Base-by-base conservation (phyloP, 1,284 basidiomycete species). In the Peniophora sp. region DNA sequence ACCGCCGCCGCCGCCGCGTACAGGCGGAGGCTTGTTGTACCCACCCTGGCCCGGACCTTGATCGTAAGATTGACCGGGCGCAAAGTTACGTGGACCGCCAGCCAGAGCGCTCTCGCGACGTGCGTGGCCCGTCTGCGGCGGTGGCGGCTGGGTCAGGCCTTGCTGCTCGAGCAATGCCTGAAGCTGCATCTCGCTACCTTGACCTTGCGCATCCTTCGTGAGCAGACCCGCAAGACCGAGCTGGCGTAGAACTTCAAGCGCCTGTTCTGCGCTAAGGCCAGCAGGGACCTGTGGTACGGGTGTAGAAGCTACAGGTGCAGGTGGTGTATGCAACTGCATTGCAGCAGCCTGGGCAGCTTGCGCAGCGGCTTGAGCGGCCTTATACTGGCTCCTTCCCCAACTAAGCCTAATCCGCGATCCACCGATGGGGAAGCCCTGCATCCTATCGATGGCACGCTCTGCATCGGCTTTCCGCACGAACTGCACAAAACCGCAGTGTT, bases 401-500 rank as follows among this genome's bases (percentile, higher is more conserved):
- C 90, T 93, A 52, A 97, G 69, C 39, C 93, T 78, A 59, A 97
- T 93, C 57, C 90, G 78, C 55, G 91, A 92, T 12, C 92, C 92
- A 45, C 91, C 90, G 58, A 97, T 86, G 5, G 90, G 91, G 65
- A 94, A 97, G 20, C 92, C 92, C 69, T 97, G 93, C 92, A 97
- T 94, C 67, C 90, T 89, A 67, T 93, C 89, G 58, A 97, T 97
- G 2, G 94, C 93, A 23, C 80, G 77, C 64, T 96, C 92, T 5
- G 94, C 94, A 66, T 97, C 94, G 11, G 81, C 81, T 69, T 97
- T 95, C 56, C 84, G 78, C 23, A 95, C 89, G 61, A 92, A 97
- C 68, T 96, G 93, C 24, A 97, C 93, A 60, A 97, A 97, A 0
- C 94, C 93, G 61, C 94, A 97, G 55, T 94, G 91, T 63, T 97